A percentile compares a stretch with the other conserved stretches of the same genome.
Evolutionary conservation across 768 basidiomycete species (phyloP).

Genomic region (Naematelia encephala): DNA sequence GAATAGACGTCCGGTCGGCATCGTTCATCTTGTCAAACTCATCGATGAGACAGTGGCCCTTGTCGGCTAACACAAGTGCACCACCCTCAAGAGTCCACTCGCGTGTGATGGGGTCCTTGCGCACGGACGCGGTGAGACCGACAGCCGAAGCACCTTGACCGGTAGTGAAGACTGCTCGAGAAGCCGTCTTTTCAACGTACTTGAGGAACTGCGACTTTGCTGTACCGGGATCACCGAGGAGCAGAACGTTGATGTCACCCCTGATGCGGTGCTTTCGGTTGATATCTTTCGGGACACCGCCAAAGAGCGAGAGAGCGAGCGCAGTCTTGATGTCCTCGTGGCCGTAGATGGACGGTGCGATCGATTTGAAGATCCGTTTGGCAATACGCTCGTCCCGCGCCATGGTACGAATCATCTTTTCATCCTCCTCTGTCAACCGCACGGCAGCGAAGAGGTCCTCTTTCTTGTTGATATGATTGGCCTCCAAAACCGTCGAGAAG

Average conservation of each 20-base stretch:
- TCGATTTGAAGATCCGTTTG: conserved; percentile 96
- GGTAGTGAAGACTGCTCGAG: conserved; percentile 94
- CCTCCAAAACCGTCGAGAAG: conserved; percentile 96
- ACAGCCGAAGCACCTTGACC: conserved; percentile 98
- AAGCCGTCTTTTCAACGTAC: conserved; percentile 98
- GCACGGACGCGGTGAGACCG: conserved; percentile 97
- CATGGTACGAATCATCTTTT: conserved; percentile 80
- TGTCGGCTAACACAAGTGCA: conserved; percentile 95
- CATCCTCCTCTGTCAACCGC: conserved; percentile 94
- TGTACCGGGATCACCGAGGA: conserved; percentile 96
- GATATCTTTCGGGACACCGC: conserved; percentile 91
- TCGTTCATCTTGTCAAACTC: conserved; percentile 99
- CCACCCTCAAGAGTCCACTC: conserved; percentile 99
- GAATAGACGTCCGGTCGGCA: conserved; percentile 92
- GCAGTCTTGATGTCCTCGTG: conserved; percentile 99
- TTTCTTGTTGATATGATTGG: conserved; percentile 98
- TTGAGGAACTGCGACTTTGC: conserved; percentile 99
- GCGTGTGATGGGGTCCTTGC: conserved; percentile 92
- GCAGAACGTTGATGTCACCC: conserved; percentile 94
- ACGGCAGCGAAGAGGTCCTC: conserved; percentile 99
- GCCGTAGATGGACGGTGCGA: conserved; percentile 97
- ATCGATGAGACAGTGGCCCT: conserved; percentile 95
- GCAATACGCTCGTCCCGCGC: conserved; percentile 89
- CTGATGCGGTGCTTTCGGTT: conserved; percentile 93
- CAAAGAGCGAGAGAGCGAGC: conserved; percentile 88